Conservation (phyloP, 768 basidiomycete species). For the Rhizopogon sp. region DNA sequence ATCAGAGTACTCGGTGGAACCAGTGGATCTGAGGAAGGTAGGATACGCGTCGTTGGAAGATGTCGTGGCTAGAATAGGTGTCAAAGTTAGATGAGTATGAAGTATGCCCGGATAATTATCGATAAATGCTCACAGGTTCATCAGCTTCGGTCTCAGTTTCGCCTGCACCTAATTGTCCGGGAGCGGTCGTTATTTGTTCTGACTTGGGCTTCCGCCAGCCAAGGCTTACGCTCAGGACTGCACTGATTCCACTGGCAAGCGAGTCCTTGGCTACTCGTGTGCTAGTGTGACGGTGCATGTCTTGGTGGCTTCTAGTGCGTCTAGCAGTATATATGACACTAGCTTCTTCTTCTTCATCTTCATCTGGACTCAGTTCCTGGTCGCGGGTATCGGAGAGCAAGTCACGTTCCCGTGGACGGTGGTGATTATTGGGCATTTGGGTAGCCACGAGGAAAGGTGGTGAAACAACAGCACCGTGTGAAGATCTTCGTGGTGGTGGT, state of each 20-base stretch:
- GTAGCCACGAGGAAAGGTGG: background rate
- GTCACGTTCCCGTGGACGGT: constrained; percentile 2
- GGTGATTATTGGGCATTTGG: background rate
- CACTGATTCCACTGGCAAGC: constrained; percentile 15
- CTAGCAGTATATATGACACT: constrained; percentile 14
- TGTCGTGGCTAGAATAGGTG: constrained; percentile 43
- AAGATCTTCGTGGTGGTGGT: background rate
- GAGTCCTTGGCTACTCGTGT: constrained; percentile 5
- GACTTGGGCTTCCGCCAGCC: constrained; percentile 34
- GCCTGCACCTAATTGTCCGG: constrained; percentile 55
- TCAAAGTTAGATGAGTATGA: constrained; percentile 1
- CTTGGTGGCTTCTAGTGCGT: constrained; percentile 18
- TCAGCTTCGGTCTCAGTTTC: constrained; percentile 80
- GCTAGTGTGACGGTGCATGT: constrained; percentile 10
- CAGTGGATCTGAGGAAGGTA: constrained; percentile 43
- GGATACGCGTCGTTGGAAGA: constrained; percentile 65
- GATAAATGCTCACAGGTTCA: constrained; percentile 52
- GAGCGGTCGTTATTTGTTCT: constrained; percentile 55
- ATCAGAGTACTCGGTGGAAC: constrained; percentile 47
- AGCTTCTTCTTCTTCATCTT: constrained; percentile 2
- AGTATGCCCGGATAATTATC: constrained; percentile 4
- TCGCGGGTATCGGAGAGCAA: background rate
- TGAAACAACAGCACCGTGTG: background rate
- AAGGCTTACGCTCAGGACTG: constrained; percentile 20
- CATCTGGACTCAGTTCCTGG: background rate